These are phyloP conservation scores for Blastomyces gilchristii DNA, from an alignment of 2,329 filamentous ascomycete genomes.

Conservation along the genomic window DNA sequence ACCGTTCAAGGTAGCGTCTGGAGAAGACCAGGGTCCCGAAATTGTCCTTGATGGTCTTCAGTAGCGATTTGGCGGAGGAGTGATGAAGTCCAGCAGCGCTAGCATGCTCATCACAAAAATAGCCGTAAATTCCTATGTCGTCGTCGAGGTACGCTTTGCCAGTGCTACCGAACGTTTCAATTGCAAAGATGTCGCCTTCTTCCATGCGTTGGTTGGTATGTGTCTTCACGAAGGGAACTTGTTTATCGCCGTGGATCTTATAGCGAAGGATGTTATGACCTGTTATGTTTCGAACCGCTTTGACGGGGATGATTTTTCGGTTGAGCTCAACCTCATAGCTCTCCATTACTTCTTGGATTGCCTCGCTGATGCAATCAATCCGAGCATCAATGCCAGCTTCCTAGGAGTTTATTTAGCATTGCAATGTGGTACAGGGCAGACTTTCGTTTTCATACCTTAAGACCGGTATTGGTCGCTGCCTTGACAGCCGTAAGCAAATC, in stretches of 20 bases:
- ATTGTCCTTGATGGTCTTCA: conserved; percentile 51
- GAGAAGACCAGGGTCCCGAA: conserved; percentile 54
- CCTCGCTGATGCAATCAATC: conserved; percentile 46
- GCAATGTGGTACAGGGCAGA: neutral
- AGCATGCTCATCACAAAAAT: conserved; percentile 36
- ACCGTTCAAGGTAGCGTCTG: conserved; percentile 52
- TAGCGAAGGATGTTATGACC: conserved; percentile 48
- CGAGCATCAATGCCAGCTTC: conserved; percentile 47
- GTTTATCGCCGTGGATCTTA: conserved; percentile 48
- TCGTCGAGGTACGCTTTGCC: conserved; percentile 42
- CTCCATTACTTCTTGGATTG: conserved; percentile 53
- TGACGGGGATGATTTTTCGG: conserved; percentile 40
- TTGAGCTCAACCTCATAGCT: conserved; percentile 50
- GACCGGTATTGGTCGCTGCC: conserved; percentile 58
- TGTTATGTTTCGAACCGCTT: conserved; percentile 45
- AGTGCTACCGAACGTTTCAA: conserved; percentile 50
- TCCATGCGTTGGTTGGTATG: conserved; percentile 45
- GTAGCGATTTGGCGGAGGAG: conserved; percentile 47
- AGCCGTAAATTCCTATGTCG: conserved; percentile 46
- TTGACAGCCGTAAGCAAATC: conserved; percentile 62
- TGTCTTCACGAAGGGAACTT: conserved; percentile 46
- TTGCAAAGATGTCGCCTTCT: conserved; percentile 49
- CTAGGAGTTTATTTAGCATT: conserved; percentile 19
- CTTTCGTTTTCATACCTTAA: conserved; percentile 30
- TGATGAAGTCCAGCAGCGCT: conserved; percentile 37